Base-by-base conservation (phyloP, 2,329 filamentous ascomycete species). In the Clathrospora elynae region DNA sequence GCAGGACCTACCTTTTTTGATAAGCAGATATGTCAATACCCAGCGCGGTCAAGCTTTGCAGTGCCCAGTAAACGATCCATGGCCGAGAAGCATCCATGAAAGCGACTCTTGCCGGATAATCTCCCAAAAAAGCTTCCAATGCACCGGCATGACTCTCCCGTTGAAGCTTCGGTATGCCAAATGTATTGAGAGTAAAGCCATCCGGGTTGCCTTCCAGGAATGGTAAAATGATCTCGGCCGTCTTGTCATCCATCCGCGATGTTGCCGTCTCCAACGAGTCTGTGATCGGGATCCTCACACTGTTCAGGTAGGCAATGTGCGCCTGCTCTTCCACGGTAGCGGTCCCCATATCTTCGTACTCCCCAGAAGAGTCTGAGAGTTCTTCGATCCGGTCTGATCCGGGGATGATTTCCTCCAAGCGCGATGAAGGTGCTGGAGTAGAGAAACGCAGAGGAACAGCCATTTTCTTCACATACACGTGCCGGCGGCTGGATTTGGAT, bases 51-150 rank as follows among this genome's bases (percentile, higher is more conserved):
- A 99, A 76, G 2, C 82, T 90, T 22, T 85, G 82, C 39, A 97
- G 76, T 38, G 82, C 87, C 93, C 93, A 99, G 74, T 96, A 97
- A 53, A 96, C 79, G 62, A 96, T 81, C 93, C 93, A 99, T 7
- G 93, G 91, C 41, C 92, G 79, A 65, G 88, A 91, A 20, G 93
- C 86, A 75, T 99, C 93, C 55, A 90, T 82, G 34, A 78, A 79
- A 37, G 86, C 83, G 70, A 87, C 96, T 3, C 75, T 75, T 6
- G 80, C 73, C 0, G 92, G 89, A 48, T 95, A 82, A 34, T 75
- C 76, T 29, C 73, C 73, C 28, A 84, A 61, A 8, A 73, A 73
- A 38, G 75, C 71, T 42, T 76, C 75, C 35, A 91, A 71, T 64
- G 89, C 91, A 22, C 66, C 71, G 46, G 81, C 74, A 70, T 85